Evolutionary conservation across 257 asterid genomes (phyloP).

Genomic region (Paulownia fortunei): DNA sequence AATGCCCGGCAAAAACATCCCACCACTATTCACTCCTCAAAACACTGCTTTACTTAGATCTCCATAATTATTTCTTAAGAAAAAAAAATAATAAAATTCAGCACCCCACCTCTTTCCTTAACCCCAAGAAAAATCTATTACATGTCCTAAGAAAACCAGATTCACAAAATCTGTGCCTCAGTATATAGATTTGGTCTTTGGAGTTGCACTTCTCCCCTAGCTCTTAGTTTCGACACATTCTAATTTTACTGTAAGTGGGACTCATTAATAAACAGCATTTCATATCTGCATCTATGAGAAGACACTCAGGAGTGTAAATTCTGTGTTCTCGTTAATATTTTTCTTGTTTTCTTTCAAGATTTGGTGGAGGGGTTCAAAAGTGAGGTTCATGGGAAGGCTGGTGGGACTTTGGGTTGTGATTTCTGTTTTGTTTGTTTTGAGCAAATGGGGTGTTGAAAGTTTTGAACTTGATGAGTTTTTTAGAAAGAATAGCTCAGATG

Average conservation of each 20-base stretch:
- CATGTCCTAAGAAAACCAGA: not conserved
- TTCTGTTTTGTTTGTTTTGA: constrained; percentile 37
- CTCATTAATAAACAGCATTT: not conserved
- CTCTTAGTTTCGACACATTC: constrained; percentile 10
- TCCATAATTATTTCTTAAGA: constrained; percentile 15
- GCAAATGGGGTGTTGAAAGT: constrained; percentile 51
- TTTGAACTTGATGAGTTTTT: constrained; percentile 59
- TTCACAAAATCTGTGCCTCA: constrained; percentile 19
- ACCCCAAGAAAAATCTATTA: constrained; percentile 4
- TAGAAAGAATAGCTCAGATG: constrained; percentile 49
- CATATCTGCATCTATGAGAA: constrained; percentile 2
- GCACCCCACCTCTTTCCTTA: not conserved
- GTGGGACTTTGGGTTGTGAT: constrained; percentile 50
- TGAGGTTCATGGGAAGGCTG: constrained; percentile 43
- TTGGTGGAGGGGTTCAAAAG: constrained; percentile 20
- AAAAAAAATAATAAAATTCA: not conserved
- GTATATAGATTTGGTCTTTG: constrained; percentile 32
- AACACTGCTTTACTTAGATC: constrained; percentile 30
- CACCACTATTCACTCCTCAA: constrained; percentile 42
- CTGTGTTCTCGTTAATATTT: not conserved
- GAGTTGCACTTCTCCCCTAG: not conserved
- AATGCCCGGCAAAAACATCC: constrained; percentile 44
- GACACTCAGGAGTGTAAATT: constrained; percentile 20
- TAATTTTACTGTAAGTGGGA: constrained; percentile 1
- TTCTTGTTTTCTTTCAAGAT: constrained; percentile 1